Conservation (phyloP, 202 grass and related monocot species). For the Carex sylvatica region DNA sequence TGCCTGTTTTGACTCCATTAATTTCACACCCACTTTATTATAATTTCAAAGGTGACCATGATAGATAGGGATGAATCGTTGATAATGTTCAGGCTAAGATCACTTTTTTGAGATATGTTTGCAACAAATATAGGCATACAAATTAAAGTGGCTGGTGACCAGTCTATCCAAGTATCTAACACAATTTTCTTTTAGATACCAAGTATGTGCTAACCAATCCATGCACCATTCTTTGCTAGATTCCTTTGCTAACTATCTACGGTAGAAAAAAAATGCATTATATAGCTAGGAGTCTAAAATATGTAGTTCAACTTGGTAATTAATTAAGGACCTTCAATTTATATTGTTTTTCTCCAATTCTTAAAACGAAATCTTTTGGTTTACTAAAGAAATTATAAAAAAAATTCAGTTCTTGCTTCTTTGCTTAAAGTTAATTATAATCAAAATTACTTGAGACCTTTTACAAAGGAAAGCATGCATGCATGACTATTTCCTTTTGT, state of each 20-base stretch:
- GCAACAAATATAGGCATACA: slow-evolving; percentile 5
- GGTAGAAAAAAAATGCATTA: slow-evolving; percentile 5
- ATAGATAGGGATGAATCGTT: slow-evolving; percentile 17
- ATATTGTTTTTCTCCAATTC: neutral
- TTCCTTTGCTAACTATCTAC: slow-evolving; percentile 17
- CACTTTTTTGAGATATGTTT: slow-evolving; percentile 6
- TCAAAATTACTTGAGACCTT: neutral
- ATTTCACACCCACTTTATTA: neutral
- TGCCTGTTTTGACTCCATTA: neutral
- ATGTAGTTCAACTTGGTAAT: neutral
- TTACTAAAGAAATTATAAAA: no score
- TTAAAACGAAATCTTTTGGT: neutral
- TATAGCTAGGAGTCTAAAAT: neutral
- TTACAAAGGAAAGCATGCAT: neutral
- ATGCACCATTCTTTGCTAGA: slow-evolving; percentile 21
- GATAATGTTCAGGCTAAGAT: slow-evolving; percentile 7
- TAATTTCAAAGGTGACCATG: slow-evolving; percentile 18
- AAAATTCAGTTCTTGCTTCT: neutral
- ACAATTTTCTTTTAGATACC: slow-evolving; percentile 7
- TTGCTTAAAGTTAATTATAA: neutral
- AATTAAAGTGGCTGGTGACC: slow-evolving; percentile 27
- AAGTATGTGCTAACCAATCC: slow-evolving; percentile 11
- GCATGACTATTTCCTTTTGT: neutral
- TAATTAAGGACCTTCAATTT: neutral
- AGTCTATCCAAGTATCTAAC: slow-evolving; percentile 17